A percentile compares a stretch with the other conserved stretches of the same genome.
phyloP scores from a whole-genome alignment of 2,329 filamentous ascomycete species.

The Coniochaeta sp. region DNA sequence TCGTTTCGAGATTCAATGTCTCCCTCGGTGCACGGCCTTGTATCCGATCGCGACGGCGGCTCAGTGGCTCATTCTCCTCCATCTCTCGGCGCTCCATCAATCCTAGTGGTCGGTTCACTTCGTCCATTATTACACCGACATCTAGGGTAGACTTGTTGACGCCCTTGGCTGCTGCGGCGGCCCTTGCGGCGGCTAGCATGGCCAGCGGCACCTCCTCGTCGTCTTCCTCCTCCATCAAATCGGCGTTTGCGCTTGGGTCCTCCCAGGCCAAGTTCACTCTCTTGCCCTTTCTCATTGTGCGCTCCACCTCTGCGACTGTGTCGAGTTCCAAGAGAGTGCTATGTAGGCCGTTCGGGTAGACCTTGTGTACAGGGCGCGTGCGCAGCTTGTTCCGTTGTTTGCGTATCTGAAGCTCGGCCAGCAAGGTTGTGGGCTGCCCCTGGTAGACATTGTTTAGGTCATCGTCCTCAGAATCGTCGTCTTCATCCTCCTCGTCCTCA shows the following conservation, averaged over 20 bases:
- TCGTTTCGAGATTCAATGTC: slow-evolving; percentile 19
- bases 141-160: slow-evolving; percentile 19
- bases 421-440: slow-evolving; percentile 77
- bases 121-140: slow-evolving; percentile 38
- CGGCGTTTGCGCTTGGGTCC: slow-evolving; percentile 44
- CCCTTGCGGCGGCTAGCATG: slow-evolving; percentile 62
- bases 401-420: slow-evolving; percentile 85
- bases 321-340: slow-evolving; percentile 87
- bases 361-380: slow-evolving; percentile 58
- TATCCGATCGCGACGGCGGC: slow-evolving; percentile 66
- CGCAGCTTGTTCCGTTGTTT: slow-evolving; percentile 83
- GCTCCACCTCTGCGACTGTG: slow-evolving; percentile 79
- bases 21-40: slow-evolving; percentile 48
- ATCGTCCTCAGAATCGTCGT: slow-evolving; percentile 35
- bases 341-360: slow-evolving; percentile 71
- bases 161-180: slow-evolving; percentile 33
- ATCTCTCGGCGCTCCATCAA: slow-evolving; percentile 74
- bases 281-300: slow-evolving; percentile 63
- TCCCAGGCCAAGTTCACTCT: slow-evolving; percentile 91
- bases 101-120: slow-evolving; percentile 60
- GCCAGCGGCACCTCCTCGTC: slow-evolving; percentile 88
- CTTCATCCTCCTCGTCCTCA: slow-evolving; percentile 28
- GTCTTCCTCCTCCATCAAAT: slow-evolving; percentile 49
- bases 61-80: slow-evolving; percentile 89
- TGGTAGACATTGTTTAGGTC: slow-evolving; percentile 43